Conservation (phyloP, 805 yeast genomes). For the Yamadazyma ubonensis region DNA sequence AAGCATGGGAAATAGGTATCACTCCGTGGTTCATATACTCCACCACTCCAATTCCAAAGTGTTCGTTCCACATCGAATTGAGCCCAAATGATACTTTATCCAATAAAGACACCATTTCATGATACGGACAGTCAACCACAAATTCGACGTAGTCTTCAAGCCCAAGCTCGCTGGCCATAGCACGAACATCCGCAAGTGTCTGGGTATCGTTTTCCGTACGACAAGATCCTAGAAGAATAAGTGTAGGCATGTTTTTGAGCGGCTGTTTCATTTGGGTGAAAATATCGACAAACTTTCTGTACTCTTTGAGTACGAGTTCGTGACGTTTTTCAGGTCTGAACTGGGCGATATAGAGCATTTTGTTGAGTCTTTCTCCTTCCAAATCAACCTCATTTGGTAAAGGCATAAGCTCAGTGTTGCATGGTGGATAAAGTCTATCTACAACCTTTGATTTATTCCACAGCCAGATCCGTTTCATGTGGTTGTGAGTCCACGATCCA, state of each 20-base stretch:
- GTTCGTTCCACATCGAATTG: slow-evolving; percentile 99
- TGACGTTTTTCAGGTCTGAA: slow-evolving; percentile 96
- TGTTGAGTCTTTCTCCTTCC: slow-evolving; percentile 26
- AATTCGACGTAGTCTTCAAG: slow-evolving; percentile 47
- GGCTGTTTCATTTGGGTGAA: slow-evolving; percentile 20
- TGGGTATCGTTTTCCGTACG: slow-evolving; percentile 65
- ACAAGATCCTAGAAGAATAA: slow-evolving; percentile 82
- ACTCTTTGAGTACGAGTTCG: slow-evolving; percentile 62
- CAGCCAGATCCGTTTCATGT: slow-evolving; percentile 66
- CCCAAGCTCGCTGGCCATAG: slow-evolving; percentile 32
- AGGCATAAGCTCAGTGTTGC: slow-evolving; percentile 58
- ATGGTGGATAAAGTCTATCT: slow-evolving; percentile 80
- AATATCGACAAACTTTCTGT: slow-evolving; percentile 47
- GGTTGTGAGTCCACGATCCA: slow-evolving; percentile 89
- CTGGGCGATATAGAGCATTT: slow-evolving; percentile 74
- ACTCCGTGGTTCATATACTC: slow-evolving; percentile 86
- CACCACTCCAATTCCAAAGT: slow-evolving; percentile 96
- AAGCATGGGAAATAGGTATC: slow-evolving; percentile 87
- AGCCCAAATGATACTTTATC: slow-evolving; percentile 67
- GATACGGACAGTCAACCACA: slow-evolving; percentile 72
- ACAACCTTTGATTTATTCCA: slow-evolving; percentile 31
- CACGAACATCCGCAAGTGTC: slow-evolving; percentile 51
- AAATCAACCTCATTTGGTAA: slow-evolving; percentile 5
- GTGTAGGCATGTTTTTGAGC: slow-evolving; percentile 42
- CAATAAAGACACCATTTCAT: slow-evolving; percentile 54